Base-by-base conservation (phyloP, 2,329 filamentous ascomycete species). In the Colletotrichum cereale region DNA sequence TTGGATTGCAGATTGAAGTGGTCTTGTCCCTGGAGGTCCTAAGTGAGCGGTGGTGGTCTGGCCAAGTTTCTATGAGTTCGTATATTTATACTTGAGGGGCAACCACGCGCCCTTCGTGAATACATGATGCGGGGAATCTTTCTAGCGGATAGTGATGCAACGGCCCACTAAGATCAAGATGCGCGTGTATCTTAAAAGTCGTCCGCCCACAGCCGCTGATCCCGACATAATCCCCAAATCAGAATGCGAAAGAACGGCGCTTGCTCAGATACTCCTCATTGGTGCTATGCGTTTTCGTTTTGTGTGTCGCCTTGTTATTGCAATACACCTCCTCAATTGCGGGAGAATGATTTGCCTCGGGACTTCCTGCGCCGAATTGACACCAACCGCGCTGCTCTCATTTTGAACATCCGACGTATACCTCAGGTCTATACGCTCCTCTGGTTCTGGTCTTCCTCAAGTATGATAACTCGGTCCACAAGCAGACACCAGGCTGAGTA, bases 401-500 rank as follows among this genome's bases (percentile, higher is more conserved):
- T 2, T 14, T 12, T 1, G 1, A 11, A 34, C 7, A 53, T 5
- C 29, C 24, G 6, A 31, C 7, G 21, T 34, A 12, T 5, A 3
- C 2, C 14, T 7, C 14, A 5, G 21, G 50, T 18, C 6, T 14
- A 31, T 21, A 31, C 18, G 18, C 26, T 34, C 47, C 12, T 14
- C 24, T 2, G 5, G 7, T 26, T 1, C 42, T 1, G 42, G n/a
- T n/a, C 12, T 16, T 26, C 11, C 12, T 24, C 5, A 12, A 47
- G 5, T 11, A 5, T 12, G n/a, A 47, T 47, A 12, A 14, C 7
- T 12, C 12, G 26, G 50, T 5, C 34, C 57, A 58, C 64, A 52
- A 62, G 31, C 58, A 71, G 0, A 67, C 58, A 2, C 56, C 64
- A 2, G 64, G 58, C 42, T 67, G 64, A 4, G 57, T 62, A 38